phyloP scores from a whole-genome alignment of 2,329 filamentous ascomycete genomes.

The Penicillium thymicola region DNA sequence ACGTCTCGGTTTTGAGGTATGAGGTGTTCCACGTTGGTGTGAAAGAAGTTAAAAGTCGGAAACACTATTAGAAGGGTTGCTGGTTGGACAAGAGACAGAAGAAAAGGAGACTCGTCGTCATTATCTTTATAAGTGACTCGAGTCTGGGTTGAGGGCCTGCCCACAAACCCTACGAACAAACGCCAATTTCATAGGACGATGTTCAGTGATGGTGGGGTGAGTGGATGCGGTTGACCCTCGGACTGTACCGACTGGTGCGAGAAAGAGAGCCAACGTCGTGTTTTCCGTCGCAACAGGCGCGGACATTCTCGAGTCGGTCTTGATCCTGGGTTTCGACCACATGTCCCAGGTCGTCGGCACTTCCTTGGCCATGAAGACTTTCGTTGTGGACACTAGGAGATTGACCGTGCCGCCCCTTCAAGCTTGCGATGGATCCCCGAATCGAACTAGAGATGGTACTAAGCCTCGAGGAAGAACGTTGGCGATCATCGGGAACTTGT shows the following conservation, averaged over 20 bases:
- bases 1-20: background rate
- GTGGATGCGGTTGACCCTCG: conserved; percentile 38
- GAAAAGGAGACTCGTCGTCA: conserved; percentile 22
- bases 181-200: conserved; percentile 9
- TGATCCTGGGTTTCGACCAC: conserved; percentile 67
- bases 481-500: conserved; percentile 35
- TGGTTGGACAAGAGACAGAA: conserved; percentile 13
- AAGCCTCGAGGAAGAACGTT: conserved; percentile 47
- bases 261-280: conserved; percentile 61
- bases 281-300: conserved; percentile 93
- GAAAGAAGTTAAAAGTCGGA: background rate
- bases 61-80: conserved; percentile 8
- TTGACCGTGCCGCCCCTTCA: conserved; percentile 42
- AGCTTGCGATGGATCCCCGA: conserved; percentile 50
- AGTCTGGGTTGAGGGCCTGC: conserved; percentile 24
- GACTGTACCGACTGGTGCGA: conserved; percentile 42
- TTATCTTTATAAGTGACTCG: conserved; percentile 18
- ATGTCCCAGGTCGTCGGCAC: conserved; percentile 75
- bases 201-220: conserved; percentile 31
- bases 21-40: background rate
- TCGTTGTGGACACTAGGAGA: conserved; percentile 39
- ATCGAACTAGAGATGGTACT: conserved; percentile 48
- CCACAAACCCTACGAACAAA: conserved; percentile 24
- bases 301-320: conserved; percentile 86
- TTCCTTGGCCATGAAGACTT: conserved; percentile 57